A percentile compares a stretch with the other conserved stretches of the same genome.
These are phyloP conservation scores for Vaccinium macrocarpon DNA, from an alignment of 148 eudicot genomes.

Conservation along the genomic window DNA sequence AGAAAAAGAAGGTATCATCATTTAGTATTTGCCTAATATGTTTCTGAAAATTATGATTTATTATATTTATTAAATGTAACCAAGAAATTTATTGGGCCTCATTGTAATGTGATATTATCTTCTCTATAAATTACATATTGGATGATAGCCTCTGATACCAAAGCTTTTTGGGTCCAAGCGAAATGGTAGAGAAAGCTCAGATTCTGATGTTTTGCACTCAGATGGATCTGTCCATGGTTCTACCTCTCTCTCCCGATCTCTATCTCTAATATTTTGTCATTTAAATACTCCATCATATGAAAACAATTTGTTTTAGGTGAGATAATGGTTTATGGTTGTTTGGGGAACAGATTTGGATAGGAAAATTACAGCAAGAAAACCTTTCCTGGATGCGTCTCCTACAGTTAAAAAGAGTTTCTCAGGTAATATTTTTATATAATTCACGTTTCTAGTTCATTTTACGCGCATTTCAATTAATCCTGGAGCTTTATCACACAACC, in stretches of 20 bases:
- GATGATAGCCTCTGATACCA: conserved; percentile 49
- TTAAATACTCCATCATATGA: no score
- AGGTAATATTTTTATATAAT: conserved; percentile 23
- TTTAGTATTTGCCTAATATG: neutral
- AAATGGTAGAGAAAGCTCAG: conserved; percentile 34
- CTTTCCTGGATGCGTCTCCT: conserved; percentile 37
- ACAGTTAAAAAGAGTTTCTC: conserved; percentile 42
- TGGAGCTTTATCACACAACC: no score
- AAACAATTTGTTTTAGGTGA: neutral
- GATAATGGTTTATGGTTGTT: neutral
- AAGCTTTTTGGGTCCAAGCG: conserved; percentile 59
- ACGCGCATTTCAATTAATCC: no score
- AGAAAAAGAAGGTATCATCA: conserved; percentile 45
- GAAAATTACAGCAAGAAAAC: conserved; percentile 38
- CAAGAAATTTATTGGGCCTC: neutral
- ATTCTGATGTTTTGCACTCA: conserved; percentile 41
- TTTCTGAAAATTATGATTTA: neutral
- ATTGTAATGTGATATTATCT: neutral
- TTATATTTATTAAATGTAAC: neutral
- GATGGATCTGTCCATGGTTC: conserved; percentile 30
- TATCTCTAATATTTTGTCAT: neutral
- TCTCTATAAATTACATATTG: neutral
- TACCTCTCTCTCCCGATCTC: neutral
- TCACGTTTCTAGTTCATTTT: neutral
- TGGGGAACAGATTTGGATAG: conserved; percentile 38